Evolutionary conservation across 257 asterid species (phyloP).

Genomic region (Thymus mandschuricus): DNA sequence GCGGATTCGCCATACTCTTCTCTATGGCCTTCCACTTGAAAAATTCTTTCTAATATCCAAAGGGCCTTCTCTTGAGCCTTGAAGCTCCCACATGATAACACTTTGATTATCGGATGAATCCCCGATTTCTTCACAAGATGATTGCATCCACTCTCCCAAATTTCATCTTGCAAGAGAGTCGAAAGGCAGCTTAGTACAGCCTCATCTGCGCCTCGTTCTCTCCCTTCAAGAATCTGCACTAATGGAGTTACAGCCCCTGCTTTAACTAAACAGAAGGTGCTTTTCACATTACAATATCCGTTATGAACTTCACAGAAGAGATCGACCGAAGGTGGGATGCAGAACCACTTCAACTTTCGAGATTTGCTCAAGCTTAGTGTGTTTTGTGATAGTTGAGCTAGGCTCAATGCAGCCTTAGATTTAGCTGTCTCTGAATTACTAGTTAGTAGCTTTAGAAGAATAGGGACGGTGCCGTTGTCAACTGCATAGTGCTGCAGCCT

Average conservation of each 20-base stretch:
- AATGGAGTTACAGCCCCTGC: conserved; percentile 59
- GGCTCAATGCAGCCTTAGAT: conserved; percentile 60
- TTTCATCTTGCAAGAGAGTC: conserved; percentile 67
- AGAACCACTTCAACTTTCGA: conserved; percentile 66
- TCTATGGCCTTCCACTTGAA: conserved; percentile 59
- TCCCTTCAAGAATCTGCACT: conserved; percentile 51
- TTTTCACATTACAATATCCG: conserved; percentile 53
- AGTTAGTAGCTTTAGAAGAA: conserved; percentile 60
- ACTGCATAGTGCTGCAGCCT: conserved; percentile 65
- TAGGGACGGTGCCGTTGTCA: conserved; percentile 55
- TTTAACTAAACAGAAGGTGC: conserved; percentile 71
- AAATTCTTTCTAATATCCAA: conserved; percentile 74
- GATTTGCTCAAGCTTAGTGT: conserved; percentile 51
- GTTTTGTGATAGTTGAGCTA: conserved; percentile 74
- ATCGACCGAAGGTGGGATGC: conserved; percentile 49
- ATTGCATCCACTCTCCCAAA: conserved; percentile 71
- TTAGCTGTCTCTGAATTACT: conserved; percentile 50
- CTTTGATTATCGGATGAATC: conserved; percentile 45
- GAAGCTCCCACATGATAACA: conserved; percentile 54
- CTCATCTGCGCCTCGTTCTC: conserved; percentile 65
- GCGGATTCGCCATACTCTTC: conserved; percentile 60
- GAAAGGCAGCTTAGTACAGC: conserved; percentile 61
- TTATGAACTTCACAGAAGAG: conserved; percentile 63
- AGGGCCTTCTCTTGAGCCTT: conserved; percentile 65
- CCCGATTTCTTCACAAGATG: conserved; percentile 52